Percentiles rank a stretch among this genome's conserved stretches.
Evolutionary conservation across 768 basidiomycete genomes (phyloP).

Genomic region (Suillus occidentalis): DNA sequence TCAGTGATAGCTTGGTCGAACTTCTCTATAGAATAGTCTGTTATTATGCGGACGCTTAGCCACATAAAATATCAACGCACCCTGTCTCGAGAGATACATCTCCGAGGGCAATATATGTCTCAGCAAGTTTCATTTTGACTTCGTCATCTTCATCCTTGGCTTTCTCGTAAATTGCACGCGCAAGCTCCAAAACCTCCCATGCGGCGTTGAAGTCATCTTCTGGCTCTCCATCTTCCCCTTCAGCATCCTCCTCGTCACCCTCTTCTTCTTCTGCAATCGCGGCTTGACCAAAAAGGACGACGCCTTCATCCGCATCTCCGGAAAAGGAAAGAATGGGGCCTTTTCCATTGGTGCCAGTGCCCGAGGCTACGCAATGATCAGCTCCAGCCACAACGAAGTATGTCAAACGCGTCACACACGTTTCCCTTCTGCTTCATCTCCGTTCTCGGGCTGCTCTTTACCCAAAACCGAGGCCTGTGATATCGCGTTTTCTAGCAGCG

Average conservation of each 20-base stretch:
- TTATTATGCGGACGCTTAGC: not conserved
- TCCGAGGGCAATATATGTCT: conserved; percentile 86
- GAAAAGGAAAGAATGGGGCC: conserved; percentile 76
- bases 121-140: conserved; percentile 80
- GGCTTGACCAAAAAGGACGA: conserved; percentile 67
- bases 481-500: conserved; percentile 91
- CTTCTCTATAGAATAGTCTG: conserved; percentile 61
- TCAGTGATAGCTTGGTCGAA: conserved; percentile 93
- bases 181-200: conserved; percentile 97
- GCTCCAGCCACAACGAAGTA: conserved; percentile 1
- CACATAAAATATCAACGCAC: conserved; percentile 42
- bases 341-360: conserved; percentile 37
- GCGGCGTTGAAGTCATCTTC: conserved; percentile 98
- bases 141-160: conserved; percentile 57
- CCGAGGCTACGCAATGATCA: conserved; percentile 25
- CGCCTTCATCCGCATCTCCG: conserved; percentile 72
- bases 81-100: conserved; percentile 98
- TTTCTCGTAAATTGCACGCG: conserved; percentile 82
- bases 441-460: conserved; percentile 72
- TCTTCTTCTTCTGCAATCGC: conserved; percentile 51
- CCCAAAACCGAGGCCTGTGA: conserved; percentile 84
- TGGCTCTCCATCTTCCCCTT: conserved; percentile 73
- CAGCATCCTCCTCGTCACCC: conserved; percentile 56
- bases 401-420: conserved; percentile 22
- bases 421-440: conserved; percentile 42